Percentiles rank a stretch among this genome's conserved stretches.
phyloP scores from a whole-genome alignment of 2,329 filamentous ascomycete species.

The Botrytis fabae region DNA sequence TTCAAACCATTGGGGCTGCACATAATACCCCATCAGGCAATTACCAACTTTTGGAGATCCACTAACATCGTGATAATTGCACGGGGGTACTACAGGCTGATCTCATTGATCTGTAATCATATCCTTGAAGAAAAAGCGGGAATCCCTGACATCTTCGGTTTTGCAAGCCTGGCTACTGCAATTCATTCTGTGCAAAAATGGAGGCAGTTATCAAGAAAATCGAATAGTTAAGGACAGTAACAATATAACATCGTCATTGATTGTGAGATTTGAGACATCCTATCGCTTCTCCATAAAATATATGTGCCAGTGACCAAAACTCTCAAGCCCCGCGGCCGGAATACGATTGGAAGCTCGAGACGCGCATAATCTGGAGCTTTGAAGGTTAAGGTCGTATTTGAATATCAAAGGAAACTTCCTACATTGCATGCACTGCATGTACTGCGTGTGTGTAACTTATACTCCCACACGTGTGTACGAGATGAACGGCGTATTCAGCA shows the following conservation, averaged over 20 bases:
- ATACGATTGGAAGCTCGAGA: slow-evolving; percentile 18
- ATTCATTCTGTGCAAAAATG: background rate
- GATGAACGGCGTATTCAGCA: no score
- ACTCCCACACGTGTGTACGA: background rate
- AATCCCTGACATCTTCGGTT: background rate
- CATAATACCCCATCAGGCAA: slow-evolving; percentile 19
- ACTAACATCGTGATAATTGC: slow-evolving; percentile 16
- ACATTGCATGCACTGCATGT: background rate
- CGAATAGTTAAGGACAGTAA: background rate
- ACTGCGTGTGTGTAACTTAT: background rate
- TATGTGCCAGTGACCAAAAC: slow-evolving; percentile 17
- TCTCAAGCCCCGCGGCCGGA: background rate
- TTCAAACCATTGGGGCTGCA: slow-evolving; percentile 13
- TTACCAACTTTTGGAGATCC: slow-evolving; percentile 1
- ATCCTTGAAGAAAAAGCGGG: slow-evolving; percentile 17
- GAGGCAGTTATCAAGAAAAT: background rate
- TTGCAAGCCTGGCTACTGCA: background rate
- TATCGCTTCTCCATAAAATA: slow-evolving; percentile 10
- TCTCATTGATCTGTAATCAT: slow-evolving; percentile 12
- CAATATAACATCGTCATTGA: slow-evolving; percentile 12
- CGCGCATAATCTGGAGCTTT: slow-evolving; percentile 19
- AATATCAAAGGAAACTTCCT: slow-evolving; percentile 15
- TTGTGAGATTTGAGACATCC: slow-evolving; percentile 11
- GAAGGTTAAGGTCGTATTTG: slow-evolving; percentile 7
- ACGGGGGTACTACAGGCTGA: slow-evolving; percentile 22